Conservation (phyloP, 2,329 filamentous ascomycete genomes). For the Pseudocercospora cruenta region DNA sequence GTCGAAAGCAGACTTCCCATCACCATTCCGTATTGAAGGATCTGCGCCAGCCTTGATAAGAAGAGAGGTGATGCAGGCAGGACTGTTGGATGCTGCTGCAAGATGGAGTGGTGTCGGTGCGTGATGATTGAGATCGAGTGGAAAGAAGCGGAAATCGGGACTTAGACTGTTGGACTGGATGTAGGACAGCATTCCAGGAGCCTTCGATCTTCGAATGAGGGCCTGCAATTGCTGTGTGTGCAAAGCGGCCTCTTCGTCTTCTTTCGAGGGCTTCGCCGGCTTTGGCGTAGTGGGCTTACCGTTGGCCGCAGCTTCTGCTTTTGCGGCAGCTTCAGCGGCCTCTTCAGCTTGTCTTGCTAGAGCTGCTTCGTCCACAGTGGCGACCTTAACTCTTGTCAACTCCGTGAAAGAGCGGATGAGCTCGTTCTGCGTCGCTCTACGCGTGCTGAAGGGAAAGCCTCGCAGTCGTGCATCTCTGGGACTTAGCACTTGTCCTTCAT, state of each 20-base stretch:
- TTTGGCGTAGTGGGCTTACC: conserved; percentile 55
- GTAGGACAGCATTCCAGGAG: conserved; percentile 84
- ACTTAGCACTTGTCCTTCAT: conserved; percentile 82
- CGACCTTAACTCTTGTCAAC: conserved; percentile 85
- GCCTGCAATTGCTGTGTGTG: conserved; percentile 90
- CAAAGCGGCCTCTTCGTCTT: conserved; percentile 78
- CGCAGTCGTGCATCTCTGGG: conserved; percentile 79
- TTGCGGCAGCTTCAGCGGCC: conserved; percentile 47
- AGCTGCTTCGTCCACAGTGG: conserved; percentile 71
- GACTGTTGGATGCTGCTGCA: conserved; percentile 77
- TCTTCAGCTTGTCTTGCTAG: conserved; percentile 54
- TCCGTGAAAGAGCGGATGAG: conserved; percentile 94
- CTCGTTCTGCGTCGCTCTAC: conserved; percentile 88
- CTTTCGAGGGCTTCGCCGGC: conserved; percentile 72
- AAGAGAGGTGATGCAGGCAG: conserved; percentile 76
- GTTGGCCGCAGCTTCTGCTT: conserved; percentile 38
- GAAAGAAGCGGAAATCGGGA: conserved; percentile 75
- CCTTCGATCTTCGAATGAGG: conserved; percentile 84
- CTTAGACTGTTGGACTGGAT: conserved; percentile 74
- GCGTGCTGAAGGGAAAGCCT: conserved; percentile 90
- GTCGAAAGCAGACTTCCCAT: conserved; percentile 86
- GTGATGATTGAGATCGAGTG: conserved; percentile 72
- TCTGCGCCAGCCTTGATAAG: conserved; percentile 75
- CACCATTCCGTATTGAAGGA: conserved; percentile 69
- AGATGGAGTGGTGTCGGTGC: conserved; percentile 84